Conservation (phyloP, 768 basidiomycete genomes). For the Suillus lakei region DNA sequence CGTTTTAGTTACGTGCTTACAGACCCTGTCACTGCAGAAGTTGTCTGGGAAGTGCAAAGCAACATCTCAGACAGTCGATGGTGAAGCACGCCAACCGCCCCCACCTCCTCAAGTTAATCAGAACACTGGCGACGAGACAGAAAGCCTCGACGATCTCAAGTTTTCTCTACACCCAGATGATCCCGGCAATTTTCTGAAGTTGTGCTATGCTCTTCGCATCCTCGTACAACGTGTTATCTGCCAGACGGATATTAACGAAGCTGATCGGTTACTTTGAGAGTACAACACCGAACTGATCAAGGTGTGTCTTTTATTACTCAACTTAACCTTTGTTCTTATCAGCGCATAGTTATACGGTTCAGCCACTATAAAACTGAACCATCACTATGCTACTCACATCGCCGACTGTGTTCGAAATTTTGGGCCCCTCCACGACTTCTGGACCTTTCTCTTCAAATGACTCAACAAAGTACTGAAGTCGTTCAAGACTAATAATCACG, state of each 20-base stretch:
- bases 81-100: too few species aligned
- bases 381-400: slow-evolving; percentile 42
- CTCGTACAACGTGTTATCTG: slow-evolving; percentile 14
- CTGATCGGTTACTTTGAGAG: slow-evolving; percentile 24
- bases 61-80: too few species aligned
- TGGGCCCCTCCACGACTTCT: slow-evolving; percentile 43
- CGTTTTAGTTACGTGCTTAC: too few species aligned
- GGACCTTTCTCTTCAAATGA: slow-evolving; percentile 42
- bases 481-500: slow-evolving; percentile 39
- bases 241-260: slow-evolving; percentile 10
- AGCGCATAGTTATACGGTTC: slow-evolving; percentile 35
- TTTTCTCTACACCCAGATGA: slow-evolving; percentile 20
- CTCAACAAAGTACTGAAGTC: slow-evolving; percentile 42
- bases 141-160: not conserved
- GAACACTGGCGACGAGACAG: too few species aligned
- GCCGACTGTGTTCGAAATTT: slow-evolving; percentile 30
- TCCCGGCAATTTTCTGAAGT: slow-evolving; percentile 25
- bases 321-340: not conserved
- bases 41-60: too few species aligned
- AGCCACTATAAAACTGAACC: slow-evolving; percentile 38
- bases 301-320: slow-evolving; percentile 19
- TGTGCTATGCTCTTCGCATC: slow-evolving; percentile 19
- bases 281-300: slow-evolving; percentile 27
- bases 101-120: too few species aligned
- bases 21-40: too few species aligned